Evolutionary conservation across 371 early-diverging fungal genomes (phyloP).

Genomic region (Zychaea mexicana): DNA sequence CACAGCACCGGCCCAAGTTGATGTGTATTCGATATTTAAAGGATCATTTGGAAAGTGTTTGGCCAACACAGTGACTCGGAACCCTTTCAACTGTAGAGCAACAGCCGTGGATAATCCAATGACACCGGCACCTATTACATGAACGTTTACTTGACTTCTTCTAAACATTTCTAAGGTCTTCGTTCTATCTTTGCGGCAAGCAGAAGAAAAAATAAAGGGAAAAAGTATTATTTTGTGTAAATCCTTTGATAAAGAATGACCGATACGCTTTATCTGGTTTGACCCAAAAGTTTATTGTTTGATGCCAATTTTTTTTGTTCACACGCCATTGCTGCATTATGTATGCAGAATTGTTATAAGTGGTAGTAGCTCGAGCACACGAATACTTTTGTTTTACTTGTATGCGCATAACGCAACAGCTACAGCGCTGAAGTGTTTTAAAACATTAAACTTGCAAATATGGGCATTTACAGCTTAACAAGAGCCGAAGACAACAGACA

Average conservation of each 20-base stretch:
- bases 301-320: background rate
- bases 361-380: background rate
- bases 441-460: no score
- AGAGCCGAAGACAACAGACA: no score
- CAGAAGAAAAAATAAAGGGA: background rate
- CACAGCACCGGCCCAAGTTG: constrained; percentile 70
- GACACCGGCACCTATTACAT: constrained; percentile 72
- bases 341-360: background rate
- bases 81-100: constrained; percentile 44
- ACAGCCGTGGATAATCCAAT: constrained; percentile 65
- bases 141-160: constrained; percentile 15
- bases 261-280: no score
- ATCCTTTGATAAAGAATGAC: no score
- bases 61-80: constrained; percentile 54
- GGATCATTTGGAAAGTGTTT: constrained; percentile 52
- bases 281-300: no score
- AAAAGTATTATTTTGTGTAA: background rate
- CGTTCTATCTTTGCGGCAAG: no score
- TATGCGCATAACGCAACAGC: no score
- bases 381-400: no score
- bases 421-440: no score
- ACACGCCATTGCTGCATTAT: background rate
- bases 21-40: constrained; percentile 48
- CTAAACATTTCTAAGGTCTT: background rate
- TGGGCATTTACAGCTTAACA: no score